Conservation (phyloP, 2,329 filamentous ascomycete genomes). For the Colletotrichum paranaense region DNA sequence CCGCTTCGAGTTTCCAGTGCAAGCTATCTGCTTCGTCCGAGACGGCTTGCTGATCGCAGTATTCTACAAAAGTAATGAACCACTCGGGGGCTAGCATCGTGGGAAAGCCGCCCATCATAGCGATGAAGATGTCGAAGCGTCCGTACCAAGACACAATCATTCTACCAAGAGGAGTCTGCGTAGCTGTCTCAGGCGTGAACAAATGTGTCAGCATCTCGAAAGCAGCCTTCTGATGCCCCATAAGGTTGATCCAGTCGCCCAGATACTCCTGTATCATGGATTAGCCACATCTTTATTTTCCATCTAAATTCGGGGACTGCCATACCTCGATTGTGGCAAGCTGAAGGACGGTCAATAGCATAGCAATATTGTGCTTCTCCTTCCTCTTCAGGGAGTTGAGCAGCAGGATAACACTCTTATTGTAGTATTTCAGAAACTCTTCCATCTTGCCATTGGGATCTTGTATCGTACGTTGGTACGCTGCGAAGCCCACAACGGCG, state of each 20-base stretch:
- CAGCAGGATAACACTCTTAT: constrained; percentile 84
- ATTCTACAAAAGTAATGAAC: constrained; percentile 75
- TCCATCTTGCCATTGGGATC: constrained; percentile 79
- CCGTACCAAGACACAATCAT: constrained; percentile 90
- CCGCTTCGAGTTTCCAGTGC: constrained; percentile 74
- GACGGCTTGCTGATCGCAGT: constrained; percentile 68
- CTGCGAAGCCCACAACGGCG: constrained; percentile 87
- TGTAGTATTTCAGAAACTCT: constrained; percentile 90
- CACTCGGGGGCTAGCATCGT: constrained; percentile 81
- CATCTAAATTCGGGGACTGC: background rate
- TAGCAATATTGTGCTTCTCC: constrained; percentile 78
- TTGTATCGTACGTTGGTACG: constrained; percentile 83
- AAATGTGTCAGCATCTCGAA: constrained; percentile 82
- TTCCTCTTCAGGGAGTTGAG: constrained; percentile 77
- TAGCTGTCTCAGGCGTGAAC: constrained; percentile 80
- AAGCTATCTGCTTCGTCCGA: constrained; percentile 65
- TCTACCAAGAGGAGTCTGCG: constrained; percentile 76
- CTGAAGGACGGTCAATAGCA: constrained; percentile 88
- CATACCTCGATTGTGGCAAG: constrained; percentile 92
- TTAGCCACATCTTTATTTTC: constrained; percentile 33
- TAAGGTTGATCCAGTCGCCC: constrained; percentile 94
- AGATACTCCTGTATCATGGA: constrained; percentile 78
- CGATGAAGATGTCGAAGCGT: constrained; percentile 87
- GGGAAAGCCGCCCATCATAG: constrained; percentile 83
- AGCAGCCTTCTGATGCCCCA: constrained; percentile 92